Evolutionary conservation across 768 basidiomycete genomes (phyloP).

Genomic region (Tremella fuciformis): DNA sequence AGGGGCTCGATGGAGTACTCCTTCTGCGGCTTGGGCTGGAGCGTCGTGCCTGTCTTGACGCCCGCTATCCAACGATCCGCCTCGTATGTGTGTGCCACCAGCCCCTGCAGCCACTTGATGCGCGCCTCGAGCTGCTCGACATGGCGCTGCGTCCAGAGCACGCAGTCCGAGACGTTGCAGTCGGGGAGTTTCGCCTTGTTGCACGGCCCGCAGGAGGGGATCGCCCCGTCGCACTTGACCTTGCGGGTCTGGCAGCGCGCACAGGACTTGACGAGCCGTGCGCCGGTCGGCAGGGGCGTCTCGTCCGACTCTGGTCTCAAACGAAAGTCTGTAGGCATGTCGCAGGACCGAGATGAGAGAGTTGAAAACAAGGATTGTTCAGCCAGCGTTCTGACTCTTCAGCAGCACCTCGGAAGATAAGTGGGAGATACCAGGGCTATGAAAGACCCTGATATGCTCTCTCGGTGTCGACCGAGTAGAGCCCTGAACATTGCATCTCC

Average conservation of each 20-base stretch:
- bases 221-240: conserved; percentile 10
- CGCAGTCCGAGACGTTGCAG: conserved; percentile 7
- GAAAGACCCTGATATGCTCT: too few species aligned
- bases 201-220: conserved; percentile 8
- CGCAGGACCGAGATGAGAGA: too few species aligned
- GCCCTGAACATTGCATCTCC: too few species aligned
- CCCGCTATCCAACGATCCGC: background rate
- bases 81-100: conserved; percentile 8
- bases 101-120: conserved; percentile 8
- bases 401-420: too few species aligned
- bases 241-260: conserved; percentile 7
- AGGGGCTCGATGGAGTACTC: background rate
- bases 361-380: too few species aligned
- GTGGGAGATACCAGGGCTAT: too few species aligned
- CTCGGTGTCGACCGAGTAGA: too few species aligned
- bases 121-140: conserved; percentile 6
- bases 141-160: conserved; percentile 7
- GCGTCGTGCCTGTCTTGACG: conserved; percentile 7
- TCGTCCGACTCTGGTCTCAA: too few species aligned
- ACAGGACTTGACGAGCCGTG: conserved; percentile 8
- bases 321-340: too few species aligned
- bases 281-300: background rate
- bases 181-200: background rate
- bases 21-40: background rate
- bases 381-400: too few species aligned